A percentile compares a stretch with the other conserved stretches of the same genome.
These are phyloP conservation scores for Odonthalia washingtoniensis DNA, from an alignment of 31 red algal genomes.

Conservation along the genomic window DNA sequence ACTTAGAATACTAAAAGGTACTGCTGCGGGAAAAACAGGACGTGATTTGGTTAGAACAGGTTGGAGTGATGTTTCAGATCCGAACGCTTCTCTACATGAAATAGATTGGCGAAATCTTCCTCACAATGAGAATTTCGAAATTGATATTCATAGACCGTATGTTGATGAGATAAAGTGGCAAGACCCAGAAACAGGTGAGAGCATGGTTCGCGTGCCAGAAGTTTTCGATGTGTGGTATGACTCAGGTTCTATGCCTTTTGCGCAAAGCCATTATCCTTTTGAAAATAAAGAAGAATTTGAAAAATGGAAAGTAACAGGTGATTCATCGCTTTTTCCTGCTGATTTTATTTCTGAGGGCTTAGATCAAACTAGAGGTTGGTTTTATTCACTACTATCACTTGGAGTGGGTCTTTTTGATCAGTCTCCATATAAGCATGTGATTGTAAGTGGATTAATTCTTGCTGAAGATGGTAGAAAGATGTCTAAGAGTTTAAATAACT, in stretches of 20 bases:
- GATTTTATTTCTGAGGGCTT: conserved; percentile 34
- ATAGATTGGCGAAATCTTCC: background rate
- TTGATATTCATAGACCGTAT: conserved; percentile 37
- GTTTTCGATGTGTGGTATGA: conserved; percentile 36
- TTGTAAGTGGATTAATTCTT: conserved; percentile 16
- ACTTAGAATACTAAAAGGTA: background rate
- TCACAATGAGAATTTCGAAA: conserved; percentile 12
- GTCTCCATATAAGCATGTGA: conserved; percentile 20
- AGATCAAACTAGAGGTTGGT: conserved; percentile 47
- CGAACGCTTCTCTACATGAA: background rate
- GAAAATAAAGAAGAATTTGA: conserved; percentile 31
- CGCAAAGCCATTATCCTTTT: conserved; percentile 10
- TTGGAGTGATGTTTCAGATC: background rate
- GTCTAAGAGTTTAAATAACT: conserved; percentile 32
- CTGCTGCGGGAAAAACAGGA: background rate
- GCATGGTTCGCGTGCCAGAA: background rate
- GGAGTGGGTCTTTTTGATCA: conserved; percentile 12
- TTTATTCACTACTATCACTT: conserved; percentile 31
- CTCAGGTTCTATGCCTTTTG: conserved; percentile 44
- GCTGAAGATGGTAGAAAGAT: conserved; percentile 34
- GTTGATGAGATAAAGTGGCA: conserved; percentile 16
- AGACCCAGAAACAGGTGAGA: conserved; percentile 11
- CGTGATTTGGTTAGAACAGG: background rate
- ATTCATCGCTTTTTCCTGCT: conserved; percentile 15
- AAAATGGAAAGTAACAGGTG: background rate